Percentiles rank a stretch among this genome's conserved stretches.
phyloP scores from a whole-genome alignment of 2,329 filamentous ascomycete genomes.

The Aspergillus spinulosporus region DNA sequence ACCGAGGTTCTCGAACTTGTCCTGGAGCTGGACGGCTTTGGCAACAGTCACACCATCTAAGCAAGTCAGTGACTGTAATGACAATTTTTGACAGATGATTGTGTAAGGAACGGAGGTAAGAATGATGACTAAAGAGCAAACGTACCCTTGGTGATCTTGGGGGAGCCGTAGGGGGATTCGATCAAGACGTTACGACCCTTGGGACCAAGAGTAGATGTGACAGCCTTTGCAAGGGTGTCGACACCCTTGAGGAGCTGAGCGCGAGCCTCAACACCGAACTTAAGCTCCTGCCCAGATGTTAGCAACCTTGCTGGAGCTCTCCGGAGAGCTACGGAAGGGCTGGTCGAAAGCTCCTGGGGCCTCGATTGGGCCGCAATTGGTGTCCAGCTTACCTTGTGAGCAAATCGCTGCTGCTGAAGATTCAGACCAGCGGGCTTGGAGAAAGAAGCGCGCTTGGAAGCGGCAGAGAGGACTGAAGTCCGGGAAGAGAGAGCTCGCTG shows the following conservation, averaged over 20 bases:
- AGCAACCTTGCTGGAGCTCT: conserved; percentile 24
- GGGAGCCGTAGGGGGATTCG: conserved; percentile 96
- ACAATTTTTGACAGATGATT: conserved; percentile 2
- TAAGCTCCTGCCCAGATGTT: conserved; percentile 71
- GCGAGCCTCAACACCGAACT: conserved; percentile 94
- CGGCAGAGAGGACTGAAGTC: conserved; percentile 72
- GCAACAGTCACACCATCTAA: conserved; percentile 85
- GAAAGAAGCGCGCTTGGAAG: conserved; percentile 57
- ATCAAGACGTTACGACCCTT: conserved; percentile 99
- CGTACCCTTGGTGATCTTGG: conserved; percentile 98
- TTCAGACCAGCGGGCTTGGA: conserved; percentile 64
- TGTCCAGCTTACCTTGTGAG: conserved; percentile 76
- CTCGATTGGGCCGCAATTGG: conserved; percentile 1
- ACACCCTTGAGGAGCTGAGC: conserved; percentile 88
- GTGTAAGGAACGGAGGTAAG: conserved; percentile 10
- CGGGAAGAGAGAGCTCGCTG: conserved; percentile 90
- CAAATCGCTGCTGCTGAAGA: conserved; percentile 89
- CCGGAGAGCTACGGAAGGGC: conserved; percentile 26
- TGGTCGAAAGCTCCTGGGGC: conserved; percentile 5
- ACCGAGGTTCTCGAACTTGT: conserved; percentile 99
- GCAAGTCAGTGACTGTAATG: conserved; percentile 24
- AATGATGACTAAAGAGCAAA: conserved; percentile 13
- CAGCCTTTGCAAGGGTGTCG: conserved; percentile 93
- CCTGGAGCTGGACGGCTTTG: conserved; percentile 87
- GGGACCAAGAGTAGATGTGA: conserved; percentile 92